phyloP scores from a whole-genome alignment of 257 asterid genomes.

The Plectranthus barbatus region DNA sequence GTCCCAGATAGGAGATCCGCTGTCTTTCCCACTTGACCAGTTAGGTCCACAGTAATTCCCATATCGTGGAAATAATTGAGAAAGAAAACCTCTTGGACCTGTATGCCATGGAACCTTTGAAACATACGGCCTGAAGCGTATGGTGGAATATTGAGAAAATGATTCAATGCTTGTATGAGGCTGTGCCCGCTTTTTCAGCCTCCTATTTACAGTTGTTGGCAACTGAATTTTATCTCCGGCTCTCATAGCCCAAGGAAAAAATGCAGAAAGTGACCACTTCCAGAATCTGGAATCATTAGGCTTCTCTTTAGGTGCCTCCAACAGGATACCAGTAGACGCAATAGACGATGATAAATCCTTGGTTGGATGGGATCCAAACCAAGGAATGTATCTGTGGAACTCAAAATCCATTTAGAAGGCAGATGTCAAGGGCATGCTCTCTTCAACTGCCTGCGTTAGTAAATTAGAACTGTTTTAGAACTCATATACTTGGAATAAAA shows the following conservation, averaged over 20 bases:
- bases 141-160: slow-evolving; percentile 27
- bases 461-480: neutral
- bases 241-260: slow-evolving; percentile 56
- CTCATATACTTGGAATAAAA: slow-evolving; percentile 10
- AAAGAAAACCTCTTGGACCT: slow-evolving; percentile 74
- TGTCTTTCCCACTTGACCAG: slow-evolving; percentile 90
- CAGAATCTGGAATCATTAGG: slow-evolving; percentile 35
- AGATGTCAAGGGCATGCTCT: slow-evolving; percentile 4
- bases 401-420: slow-evolving; percentile 36
- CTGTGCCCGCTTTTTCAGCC: slow-evolving; percentile 44
- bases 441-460: slow-evolving; percentile 17
- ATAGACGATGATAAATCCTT: slow-evolving; percentile 36
- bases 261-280: slow-evolving; percentile 41
- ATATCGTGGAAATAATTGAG: slow-evolving; percentile 80
- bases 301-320: slow-evolving; percentile 31
- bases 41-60: slow-evolving; percentile 96
- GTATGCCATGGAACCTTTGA: slow-evolving; percentile 96
- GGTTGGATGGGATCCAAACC: slow-evolving; percentile 39
- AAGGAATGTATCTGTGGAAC: slow-evolving; percentile 39
- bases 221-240: slow-evolving; percentile 43
- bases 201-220: slow-evolving; percentile 71
- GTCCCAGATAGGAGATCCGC: slow-evolving; percentile 90
- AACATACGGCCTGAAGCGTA: slow-evolving; percentile 87
- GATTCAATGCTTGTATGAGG: slow-evolving; percentile 26
- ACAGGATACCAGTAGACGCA: slow-evolving; percentile 24